phyloP scores from a whole-genome alignment of 2,329 filamentous ascomycete species.

The Penicillium oxalicum region DNA sequence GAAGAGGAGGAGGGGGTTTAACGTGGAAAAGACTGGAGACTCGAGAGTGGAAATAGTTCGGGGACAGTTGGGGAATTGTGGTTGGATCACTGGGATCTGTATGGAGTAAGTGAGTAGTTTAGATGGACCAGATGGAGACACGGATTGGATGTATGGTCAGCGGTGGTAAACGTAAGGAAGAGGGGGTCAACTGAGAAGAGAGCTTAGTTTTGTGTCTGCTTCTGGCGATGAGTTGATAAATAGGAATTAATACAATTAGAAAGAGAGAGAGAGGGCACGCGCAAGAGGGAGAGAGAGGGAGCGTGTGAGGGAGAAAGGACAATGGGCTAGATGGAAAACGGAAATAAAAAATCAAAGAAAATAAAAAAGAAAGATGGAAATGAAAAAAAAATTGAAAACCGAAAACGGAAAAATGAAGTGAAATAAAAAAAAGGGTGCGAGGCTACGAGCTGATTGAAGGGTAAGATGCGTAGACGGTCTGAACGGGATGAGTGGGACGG shows the following conservation, averaged over 20 bases:
- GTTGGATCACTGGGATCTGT: not conserved
- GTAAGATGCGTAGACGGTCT: too few species aligned
- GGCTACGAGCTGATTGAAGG: too few species aligned
- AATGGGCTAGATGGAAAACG: not conserved
- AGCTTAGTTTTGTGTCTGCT: too few species aligned
- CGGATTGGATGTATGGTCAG: not conserved
- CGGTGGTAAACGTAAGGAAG: not conserved
- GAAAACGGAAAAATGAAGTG: not conserved
- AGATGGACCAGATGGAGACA: not conserved
- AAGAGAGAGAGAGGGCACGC: not conserved
- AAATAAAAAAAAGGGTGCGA: too few species aligned
- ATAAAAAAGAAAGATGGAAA: not conserved
- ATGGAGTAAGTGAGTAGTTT: not conserved
- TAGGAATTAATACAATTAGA: too few species aligned
- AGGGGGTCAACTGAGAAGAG: not conserved
- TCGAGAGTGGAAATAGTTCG: not conserved
- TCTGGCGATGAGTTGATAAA: too few species aligned
- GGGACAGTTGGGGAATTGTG: not conserved
- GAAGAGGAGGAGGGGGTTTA: not conserved
- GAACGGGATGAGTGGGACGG: too few species aligned
- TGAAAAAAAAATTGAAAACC: not conserved
- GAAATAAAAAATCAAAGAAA: not conserved
- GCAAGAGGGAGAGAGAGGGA: too few species aligned
- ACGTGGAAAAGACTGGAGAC: too few species aligned
- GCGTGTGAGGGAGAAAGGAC: too few species aligned